Percentiles rank a stretch among this genome's conserved stretches.
These are phyloP conservation scores for Erigeron canadensis DNA, from an alignment of 129 eudicot species.

Conservation along the genomic window DNA sequence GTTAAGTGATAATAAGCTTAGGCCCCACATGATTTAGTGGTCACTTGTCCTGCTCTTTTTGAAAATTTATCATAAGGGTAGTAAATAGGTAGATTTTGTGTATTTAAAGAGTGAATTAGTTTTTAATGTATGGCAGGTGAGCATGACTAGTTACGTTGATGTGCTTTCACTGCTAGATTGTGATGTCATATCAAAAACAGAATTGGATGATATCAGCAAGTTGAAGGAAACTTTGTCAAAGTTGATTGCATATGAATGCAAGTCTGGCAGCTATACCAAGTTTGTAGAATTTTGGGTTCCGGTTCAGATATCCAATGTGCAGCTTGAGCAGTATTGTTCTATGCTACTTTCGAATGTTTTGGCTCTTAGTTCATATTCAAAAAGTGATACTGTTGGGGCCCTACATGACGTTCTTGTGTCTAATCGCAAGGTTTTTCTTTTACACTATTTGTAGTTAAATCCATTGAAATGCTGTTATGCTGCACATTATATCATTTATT, in stretches of 20 bases:
- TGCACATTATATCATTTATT: constrained; percentile 23
- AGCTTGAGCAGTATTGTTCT: constrained; percentile 91
- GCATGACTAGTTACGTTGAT: constrained; percentile 39
- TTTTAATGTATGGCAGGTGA: constrained; percentile 49
- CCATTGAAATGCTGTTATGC: neutral
- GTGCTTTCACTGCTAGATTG: constrained; percentile 54
- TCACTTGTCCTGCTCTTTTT: too few relatives aligned
- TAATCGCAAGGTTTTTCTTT: constrained; percentile 63
- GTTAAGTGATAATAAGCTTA: too few relatives aligned
- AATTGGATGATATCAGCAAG: constrained; percentile 37
- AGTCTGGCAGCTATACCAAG: constrained; percentile 36
- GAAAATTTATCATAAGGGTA: too few relatives aligned
- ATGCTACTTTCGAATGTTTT: constrained; percentile 60
- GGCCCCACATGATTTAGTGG: too few relatives aligned
- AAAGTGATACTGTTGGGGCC: constrained; percentile 62
- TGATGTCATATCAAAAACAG: constrained; percentile 31
- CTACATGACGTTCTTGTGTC: constrained; percentile 62
- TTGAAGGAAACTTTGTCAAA: constrained; percentile 54
- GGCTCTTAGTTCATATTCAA: constrained; percentile 56
- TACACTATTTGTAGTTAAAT: neutral
- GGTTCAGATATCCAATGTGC: constrained; percentile 67
- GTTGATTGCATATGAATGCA: constrained; percentile 45
- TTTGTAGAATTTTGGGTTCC: constrained; percentile 92
- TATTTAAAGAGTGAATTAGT: constrained; percentile 13
- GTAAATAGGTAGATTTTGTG: neutral